Evolutionary conservation across 2,329 filamentous ascomycete species (phyloP), one percentile per base, ranked within the genome.

Genomic region (Rhinocladiella similis): DNA sequence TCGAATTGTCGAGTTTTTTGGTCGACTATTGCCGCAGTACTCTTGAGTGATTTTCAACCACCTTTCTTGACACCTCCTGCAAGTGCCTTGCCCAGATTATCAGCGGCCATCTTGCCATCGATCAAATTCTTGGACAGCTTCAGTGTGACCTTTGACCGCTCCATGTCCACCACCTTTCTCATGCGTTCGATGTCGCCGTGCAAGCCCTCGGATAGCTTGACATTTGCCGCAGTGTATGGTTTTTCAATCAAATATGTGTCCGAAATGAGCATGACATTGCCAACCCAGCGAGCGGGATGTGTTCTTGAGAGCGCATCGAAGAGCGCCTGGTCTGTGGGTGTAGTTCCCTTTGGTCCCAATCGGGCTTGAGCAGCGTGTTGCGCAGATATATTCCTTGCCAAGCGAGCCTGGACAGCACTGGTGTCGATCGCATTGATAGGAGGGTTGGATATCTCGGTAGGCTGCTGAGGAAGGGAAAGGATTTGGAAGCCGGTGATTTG

Each of bases 251-350:
- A 73, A 52, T 86, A 83, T 3, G 80, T 77, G 63, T 87, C 83
- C 50, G 81, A 82, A 47, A 85, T 80, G 52, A 87, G 75, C 60
- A 87, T 86, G 49, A 76, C 76, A 33, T 75, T 73, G 16, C 79
- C 80, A 62, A 83, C 77, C 84, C 84, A 87, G 57, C 81, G 77
- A 25, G 81, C 78, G 9, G 82, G 83, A 67, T 83, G 84, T 69
- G 82, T 83, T 64, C 82, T 78, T 59, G 77, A 79, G 52, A 87
- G 77, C 10, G 80, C 77, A 72, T 87, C 83, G 64, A 84, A 87
- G 14, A 87, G 73, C 52, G 84, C 83, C 70, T 87, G 84, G 22
- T 80, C 84, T 61, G 85, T 83, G 36, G 74, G 77, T 36, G 76
- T 82, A 6, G 86, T 84, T 9, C 83, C 83, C 69, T 83, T 84